Conservation (phyloP, 208 protist species). For the Angomonas desouzai region DNA sequence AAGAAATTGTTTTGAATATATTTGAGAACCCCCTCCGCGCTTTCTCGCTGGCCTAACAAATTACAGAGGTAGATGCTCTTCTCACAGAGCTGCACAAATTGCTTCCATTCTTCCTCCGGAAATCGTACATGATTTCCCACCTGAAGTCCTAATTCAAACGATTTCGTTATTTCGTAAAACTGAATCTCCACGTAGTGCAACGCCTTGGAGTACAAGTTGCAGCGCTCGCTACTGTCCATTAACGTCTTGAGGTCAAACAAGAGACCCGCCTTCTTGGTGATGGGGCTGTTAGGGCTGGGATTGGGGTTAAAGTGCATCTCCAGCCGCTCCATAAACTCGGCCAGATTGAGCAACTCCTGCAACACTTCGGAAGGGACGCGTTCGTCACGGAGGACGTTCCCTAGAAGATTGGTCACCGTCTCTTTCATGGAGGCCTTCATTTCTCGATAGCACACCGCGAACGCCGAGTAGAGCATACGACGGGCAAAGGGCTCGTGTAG, state of each 20-base stretch:
- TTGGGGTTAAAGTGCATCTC: slow-evolving; percentile 67
- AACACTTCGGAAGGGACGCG: slow-evolving; percentile 88
- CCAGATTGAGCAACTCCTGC: slow-evolving; percentile 95
- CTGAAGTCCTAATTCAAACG: slow-evolving; percentile 69
- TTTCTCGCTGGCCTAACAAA: slow-evolving; percentile 97
- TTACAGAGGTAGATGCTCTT: slow-evolving; percentile 98
- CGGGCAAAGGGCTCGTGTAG: slow-evolving; percentile 86
- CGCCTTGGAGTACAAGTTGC: slow-evolving; percentile 92
- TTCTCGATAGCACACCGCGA: slow-evolving; percentile 78
- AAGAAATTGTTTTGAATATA: slow-evolving; percentile 93
- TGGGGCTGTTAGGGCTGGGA: not conserved
- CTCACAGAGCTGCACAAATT: slow-evolving; percentile 75
- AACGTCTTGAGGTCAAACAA: slow-evolving; percentile 85
- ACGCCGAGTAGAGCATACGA: slow-evolving; percentile 86
- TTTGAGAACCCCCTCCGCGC: slow-evolving; percentile 95
- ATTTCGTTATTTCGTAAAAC: slow-evolving; percentile 76
- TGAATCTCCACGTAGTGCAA: slow-evolving; percentile 95
- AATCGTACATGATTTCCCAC: slow-evolving; percentile 55
- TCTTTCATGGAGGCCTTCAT: slow-evolving; percentile 57
- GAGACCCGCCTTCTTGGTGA: slow-evolving; percentile 23
- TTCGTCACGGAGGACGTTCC: slow-evolving; percentile 60
- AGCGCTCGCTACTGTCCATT: slow-evolving; percentile 91
- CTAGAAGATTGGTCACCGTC: slow-evolving; percentile 54
- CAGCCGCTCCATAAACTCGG: slow-evolving; percentile 97
- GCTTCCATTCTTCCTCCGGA: slow-evolving; percentile 51